These are phyloP conservation scores for Scedosporium dehoogii DNA, from an alignment of 2,329 filamentous ascomycete genomes.

Conservation along the genomic window DNA sequence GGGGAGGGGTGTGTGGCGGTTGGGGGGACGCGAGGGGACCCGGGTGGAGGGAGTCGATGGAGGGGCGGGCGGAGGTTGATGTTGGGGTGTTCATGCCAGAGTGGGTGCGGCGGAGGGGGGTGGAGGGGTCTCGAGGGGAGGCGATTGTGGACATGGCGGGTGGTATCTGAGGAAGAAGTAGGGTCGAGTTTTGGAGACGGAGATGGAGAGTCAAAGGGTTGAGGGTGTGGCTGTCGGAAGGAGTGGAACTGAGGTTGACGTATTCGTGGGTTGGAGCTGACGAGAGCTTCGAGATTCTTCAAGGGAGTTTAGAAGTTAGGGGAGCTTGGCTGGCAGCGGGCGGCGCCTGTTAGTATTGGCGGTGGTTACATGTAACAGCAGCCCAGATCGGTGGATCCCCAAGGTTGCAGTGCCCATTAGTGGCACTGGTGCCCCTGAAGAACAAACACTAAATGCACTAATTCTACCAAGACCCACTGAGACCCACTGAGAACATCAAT, in stretches of 20 bases:
- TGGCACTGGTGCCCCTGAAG: neutral
- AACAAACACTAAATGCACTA: neutral
- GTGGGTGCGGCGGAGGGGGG: constrained; percentile 48
- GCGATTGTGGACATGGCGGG: constrained; percentile 54
- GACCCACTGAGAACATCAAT: neutral
- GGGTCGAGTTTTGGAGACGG: neutral
- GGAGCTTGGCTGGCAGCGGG: neutral
- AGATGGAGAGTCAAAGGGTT: neutral
- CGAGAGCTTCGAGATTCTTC: neutral
- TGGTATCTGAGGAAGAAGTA: neutral
- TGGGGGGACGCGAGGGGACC: constrained; percentile 14
- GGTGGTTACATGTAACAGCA: neutral
- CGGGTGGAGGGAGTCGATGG: constrained; percentile 49
- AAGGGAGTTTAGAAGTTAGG: neutral
- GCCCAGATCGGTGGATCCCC: no score
- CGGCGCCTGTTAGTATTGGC: neutral
- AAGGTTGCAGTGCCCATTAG: neutral
- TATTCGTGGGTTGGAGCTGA: neutral
- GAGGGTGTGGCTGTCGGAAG: neutral
- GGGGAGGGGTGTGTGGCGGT: constrained; percentile 23
- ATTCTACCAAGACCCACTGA: neutral
- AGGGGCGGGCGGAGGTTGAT: constrained; percentile 52
- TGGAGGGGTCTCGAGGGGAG: constrained; percentile 48
- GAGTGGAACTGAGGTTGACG: constrained; percentile 2
- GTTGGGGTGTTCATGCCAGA: constrained; percentile 21